Evolutionary conservation across 495 filamentous ascomycete genomes (phyloP).

Genomic region (Clavariopsis aquatica): DNA sequence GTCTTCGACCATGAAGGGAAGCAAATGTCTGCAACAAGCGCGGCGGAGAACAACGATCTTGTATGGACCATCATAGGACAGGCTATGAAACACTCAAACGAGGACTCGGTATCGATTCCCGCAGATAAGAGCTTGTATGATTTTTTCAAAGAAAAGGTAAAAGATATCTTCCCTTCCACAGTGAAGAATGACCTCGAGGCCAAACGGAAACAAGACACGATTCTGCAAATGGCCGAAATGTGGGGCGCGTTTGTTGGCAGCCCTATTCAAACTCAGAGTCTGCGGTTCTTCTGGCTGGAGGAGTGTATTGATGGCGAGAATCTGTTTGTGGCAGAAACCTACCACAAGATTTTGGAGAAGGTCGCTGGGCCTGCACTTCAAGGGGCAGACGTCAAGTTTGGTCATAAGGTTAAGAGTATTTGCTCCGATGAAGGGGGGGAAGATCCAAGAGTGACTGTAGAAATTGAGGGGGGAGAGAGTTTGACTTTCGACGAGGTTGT

Average conservation of each 20-base stretch:
- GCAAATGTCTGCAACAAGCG: conserved; percentile 54
- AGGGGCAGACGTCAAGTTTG: conserved; percentile 63
- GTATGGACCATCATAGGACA: conserved; percentile 79
- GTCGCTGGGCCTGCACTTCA: conserved; percentile 65
- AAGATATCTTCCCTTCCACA: conserved; percentile 46
- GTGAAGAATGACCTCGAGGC: conserved; percentile 53
- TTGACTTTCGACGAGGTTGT: conserved; percentile 80
- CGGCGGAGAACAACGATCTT: conserved; percentile 57
- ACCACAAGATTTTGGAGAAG: conserved; percentile 68
- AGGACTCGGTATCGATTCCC: conserved; percentile 63
- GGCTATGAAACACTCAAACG: conserved; percentile 78
- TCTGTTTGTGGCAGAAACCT: conserved; percentile 84
- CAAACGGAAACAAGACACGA: conserved; percentile 51
- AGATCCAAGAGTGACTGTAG: conserved; percentile 44
- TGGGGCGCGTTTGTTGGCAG: conserved; percentile 93
- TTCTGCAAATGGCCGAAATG: conserved; percentile 67
- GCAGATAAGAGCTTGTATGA: conserved; percentile 69
- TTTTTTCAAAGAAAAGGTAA: conserved; percentile 65
- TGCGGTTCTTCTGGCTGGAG: conserved; percentile 94
- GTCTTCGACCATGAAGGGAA: conserved; percentile 67
- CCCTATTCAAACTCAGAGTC: conserved; percentile 71
- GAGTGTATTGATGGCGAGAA: conserved; percentile 93
- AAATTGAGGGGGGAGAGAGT: conserved; percentile 54
- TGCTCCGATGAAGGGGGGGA: conserved; percentile 42
- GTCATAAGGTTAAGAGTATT: conserved; percentile 60